Base-by-base conservation (phyloP, 2,329 filamentous ascomycete species). In the Sarocladiaceae sp. region DNA sequence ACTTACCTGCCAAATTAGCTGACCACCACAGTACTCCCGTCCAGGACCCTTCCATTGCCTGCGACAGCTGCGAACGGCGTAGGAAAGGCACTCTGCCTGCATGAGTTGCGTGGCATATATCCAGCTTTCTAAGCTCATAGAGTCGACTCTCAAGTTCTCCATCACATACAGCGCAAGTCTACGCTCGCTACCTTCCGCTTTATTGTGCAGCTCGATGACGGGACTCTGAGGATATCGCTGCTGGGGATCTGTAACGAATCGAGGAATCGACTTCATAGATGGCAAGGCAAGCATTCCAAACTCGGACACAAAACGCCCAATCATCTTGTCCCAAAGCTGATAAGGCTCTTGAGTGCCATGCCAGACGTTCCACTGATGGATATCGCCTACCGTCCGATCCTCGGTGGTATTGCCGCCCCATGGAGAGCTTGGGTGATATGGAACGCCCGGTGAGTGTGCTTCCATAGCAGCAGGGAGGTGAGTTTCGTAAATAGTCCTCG, bases 321-420 rank as follows among this genome's bases (percentile, higher is more conserved):
- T 79, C 1, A 92, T 75, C 20, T 78, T 80, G 57, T 86, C 80
- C 51, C 84, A 88, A 56, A 87, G 83, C 62, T 92, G 88, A 59
- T 92, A 92, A 54, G 86, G 86, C 57, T 88, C 83, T 22, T 62
- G 60, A 2, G 53, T 84, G 12, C 87, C 87, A 60, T 92, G 88
- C 88, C 88, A 92, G n/a, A 92, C 70, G 28, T 59, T 57, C 87
- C 88, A 93, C 65, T 91, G 87, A 65, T 92, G 88, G 64, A 91
- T 82, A 61, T 93, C 88, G 22, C 88, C 88, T n/a, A 88, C 78
- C 0, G 82, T 89, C 3, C 80, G 75, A 64, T 91, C 86, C 0
- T 77, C 78, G 0, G 83, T 86, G 52, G 72, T 72, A 13, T 54
- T 56, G 2, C 60, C 60, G 37, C 86, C 84, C 72, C 84, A 90